These are phyloP conservation scores for Spergularia azorica DNA, from an alignment of 179 eudicot species.

Conservation along the genomic window DNA sequence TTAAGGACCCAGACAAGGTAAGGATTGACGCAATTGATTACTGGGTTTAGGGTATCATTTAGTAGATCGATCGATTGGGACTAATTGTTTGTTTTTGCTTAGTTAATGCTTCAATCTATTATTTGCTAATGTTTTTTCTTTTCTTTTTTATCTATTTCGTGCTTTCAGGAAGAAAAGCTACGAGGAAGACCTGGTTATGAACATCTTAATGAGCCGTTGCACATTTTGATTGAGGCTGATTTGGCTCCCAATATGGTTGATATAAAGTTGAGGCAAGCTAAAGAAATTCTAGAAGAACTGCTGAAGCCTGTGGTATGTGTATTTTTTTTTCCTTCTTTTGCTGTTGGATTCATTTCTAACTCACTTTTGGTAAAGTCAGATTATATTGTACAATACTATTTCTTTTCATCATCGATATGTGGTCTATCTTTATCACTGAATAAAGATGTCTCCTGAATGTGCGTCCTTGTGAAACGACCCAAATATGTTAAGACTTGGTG, in stretches of 20 bases:
- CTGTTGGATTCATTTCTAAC: too few relatives aligned
- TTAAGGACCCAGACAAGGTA: conserved; percentile 83
- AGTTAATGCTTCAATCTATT: background rate
- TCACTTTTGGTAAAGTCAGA: too few relatives aligned
- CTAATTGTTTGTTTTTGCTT: background rate
- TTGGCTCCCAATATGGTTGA: conserved; percentile 86
- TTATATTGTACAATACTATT: too few relatives aligned
- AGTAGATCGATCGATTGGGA: too few relatives aligned
- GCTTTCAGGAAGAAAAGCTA: conserved; percentile 79
- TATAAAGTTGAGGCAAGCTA: conserved; percentile 83
- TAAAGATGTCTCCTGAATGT: too few relatives aligned
- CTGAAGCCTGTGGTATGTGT: conserved; percentile 90
- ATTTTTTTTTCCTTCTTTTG: too few relatives aligned
- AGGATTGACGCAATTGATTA: conserved; percentile 5
- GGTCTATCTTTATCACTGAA: too few relatives aligned
- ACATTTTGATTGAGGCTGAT: conserved; percentile 92
- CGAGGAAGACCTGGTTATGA: conserved; percentile 97
- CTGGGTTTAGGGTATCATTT: background rate
- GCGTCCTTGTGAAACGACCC: too few relatives aligned
- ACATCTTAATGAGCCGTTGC: conserved; percentile 93
- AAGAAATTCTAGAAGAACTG: conserved; percentile 83
- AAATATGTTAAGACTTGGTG: background rate
- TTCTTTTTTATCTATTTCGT: too few relatives aligned
- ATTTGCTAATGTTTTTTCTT: background rate
- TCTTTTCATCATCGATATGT: too few relatives aligned